Conservation (phyloP, 495 filamentous ascomycete species). For the Daldinia loculata region DNA sequence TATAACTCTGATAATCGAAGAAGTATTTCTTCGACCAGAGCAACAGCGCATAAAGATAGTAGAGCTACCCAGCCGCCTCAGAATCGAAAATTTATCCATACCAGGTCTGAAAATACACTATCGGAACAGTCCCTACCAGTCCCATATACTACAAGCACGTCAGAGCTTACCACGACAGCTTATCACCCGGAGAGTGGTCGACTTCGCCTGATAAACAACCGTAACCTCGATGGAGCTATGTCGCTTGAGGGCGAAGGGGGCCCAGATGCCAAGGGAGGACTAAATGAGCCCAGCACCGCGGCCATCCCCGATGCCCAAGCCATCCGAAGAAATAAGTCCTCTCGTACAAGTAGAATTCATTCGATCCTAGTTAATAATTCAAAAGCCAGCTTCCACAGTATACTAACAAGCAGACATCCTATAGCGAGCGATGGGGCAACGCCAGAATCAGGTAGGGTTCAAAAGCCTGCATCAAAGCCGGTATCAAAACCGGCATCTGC, state of each 20-base stretch:
- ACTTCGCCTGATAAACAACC: neutral
- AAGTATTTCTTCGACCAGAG: conserved; percentile 7
- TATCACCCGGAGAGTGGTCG: conserved; percentile 15
- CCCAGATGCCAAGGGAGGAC: neutral
- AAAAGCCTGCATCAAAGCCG: neutral
- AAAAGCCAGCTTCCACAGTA: conserved; percentile 2
- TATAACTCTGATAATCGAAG: conserved; percentile 5
- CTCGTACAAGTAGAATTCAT: conserved; percentile 2
- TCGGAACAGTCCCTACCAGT: conserved; percentile 9
- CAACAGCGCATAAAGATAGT: neutral
- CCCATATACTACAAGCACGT: neutral
- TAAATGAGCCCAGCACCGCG: neutral
- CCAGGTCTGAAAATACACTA: neutral
- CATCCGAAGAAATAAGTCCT: neutral
- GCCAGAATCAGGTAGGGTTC: neutral
- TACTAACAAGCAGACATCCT: neutral
- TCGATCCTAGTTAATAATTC: conserved; percentile 4
- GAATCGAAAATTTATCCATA: neutral
- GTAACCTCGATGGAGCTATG: conserved; percentile 20
- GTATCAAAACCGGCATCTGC: neutral
- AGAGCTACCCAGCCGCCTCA: neutral
- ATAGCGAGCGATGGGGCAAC: neutral
- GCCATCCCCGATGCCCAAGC: neutral
- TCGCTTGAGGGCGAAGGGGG: conserved; percentile 8
- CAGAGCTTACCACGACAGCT: neutral